Percentiles rank a stretch among this genome's conserved stretches.
phyloP scores from a whole-genome alignment of 768 basidiomycete species.

The Punctularia strigosozonata region DNA sequence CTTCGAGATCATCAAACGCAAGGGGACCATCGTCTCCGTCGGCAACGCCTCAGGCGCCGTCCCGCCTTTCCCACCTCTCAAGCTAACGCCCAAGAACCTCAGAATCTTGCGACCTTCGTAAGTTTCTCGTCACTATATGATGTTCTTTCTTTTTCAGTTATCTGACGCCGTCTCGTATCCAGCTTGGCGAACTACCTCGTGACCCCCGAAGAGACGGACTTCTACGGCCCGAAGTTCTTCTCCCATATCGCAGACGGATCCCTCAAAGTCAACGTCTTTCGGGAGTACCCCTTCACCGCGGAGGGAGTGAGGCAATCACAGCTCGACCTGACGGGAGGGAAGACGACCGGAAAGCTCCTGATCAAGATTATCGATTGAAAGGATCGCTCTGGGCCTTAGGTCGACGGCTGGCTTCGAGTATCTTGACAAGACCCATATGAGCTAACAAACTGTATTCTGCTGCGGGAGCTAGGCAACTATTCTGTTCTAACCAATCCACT shows the following conservation, averaged over 20 bases:
- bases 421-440: too few species aligned
- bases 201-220: conserved; percentile 59
- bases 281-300: conserved; percentile 75
- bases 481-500: too few species aligned
- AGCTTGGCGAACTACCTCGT: conserved; percentile 64
- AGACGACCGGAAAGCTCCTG: conserved; percentile 79
- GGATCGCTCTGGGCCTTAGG: too few species aligned
- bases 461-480: too few species aligned
- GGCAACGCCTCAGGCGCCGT: conserved; percentile 90
- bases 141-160: neutral
- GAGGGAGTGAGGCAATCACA: conserved; percentile 75
- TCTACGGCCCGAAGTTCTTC: conserved; percentile 60
- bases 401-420: too few species aligned
- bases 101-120: conserved; percentile 70
- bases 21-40: conserved; percentile 82
- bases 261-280: conserved; percentile 56
- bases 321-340: conserved; percentile 61
- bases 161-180: conserved; percentile 8
- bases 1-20: conserved; percentile 72
- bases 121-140: conserved; percentile 13
- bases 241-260: conserved; percentile 42
- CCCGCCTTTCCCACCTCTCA: conserved; percentile 61
- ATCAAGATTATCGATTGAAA: conserved; percentile 45
- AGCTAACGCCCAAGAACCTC: conserved; percentile 72
- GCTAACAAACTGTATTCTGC: too few species aligned